Base-by-base conservation (phyloP, 768 basidiomycete species). In the Boletus subparvulus region DNA sequence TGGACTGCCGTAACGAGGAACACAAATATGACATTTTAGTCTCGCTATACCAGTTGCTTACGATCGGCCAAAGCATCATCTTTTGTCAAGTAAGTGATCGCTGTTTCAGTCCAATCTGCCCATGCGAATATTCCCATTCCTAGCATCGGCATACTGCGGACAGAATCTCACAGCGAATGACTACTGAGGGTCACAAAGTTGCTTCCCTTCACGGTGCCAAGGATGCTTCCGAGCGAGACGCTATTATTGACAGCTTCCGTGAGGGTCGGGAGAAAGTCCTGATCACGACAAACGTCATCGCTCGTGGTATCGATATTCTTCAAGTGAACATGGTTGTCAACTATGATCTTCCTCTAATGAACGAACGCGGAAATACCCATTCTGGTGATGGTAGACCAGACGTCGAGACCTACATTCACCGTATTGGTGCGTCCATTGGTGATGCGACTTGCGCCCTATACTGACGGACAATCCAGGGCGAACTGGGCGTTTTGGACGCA, bases 311-410 rank as follows among this genome's bases (percentile, higher is more conserved):
- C 76, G 97, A 99, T 66, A 97, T 99, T 67, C 80, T 94, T 53
- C 96, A 98, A 77, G 97, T 99, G 65, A 99, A 98, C 79, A 94
- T 99, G 94, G 96, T 98, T n/a, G 94, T 99, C 73, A 98, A 98
- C 75, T 99, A 98, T 69, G 95, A 98, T 69, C 81, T 97, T 28
- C 94, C 95, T 0, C 76, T 94, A 45, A 84, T 91, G 82, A 87
- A 84, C 62, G 89, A 91, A 65, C 85, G 88, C 14, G 74, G 64
- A 52, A 72, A 69, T 62, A 67, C 60, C 47, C 77, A 67, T 60
- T 69, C 61, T 3, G 72, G 69, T 24, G 87, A 90, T 59, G 80
- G 72, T 62, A 78, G 75, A 56, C 93, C 94, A 0, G 97, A 99
- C 69, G 80, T 94, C 45, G 97, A 98, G 78, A 98, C 96, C 1